Evolutionary conservation across 108 stramenopile genomes (phyloP), one percentile per base, ranked within the genome.

Genomic region (Aurantiochytrium sp.): DNA sequence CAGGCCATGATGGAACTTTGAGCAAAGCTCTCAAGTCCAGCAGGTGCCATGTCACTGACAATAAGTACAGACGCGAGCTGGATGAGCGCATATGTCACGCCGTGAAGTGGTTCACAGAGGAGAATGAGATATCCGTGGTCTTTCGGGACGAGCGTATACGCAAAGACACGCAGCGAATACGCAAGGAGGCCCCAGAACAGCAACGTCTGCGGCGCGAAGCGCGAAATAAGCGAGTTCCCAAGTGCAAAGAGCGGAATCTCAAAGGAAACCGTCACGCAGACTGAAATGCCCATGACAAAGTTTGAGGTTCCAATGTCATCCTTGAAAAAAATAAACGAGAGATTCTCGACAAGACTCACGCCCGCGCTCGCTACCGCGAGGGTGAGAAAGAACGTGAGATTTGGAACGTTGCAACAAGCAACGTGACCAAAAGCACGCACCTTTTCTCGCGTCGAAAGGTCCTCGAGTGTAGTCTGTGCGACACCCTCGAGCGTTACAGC

Each of bases 301-400:
- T 89, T 71, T 6, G 35, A 57, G 23, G 72, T 47, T 5, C 71
- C 64, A 6, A 89, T 53, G 72, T 73, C 88, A 28, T 72, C 60
- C 71, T 53, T 69, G 88, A 89, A 89, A 45, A 89, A 89, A 5
- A 89, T 23, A 49, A 89, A 89, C 25, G 44, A 25, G 21, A 89
- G 88, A 4, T 69, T 72, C 25, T 89, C 88, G 19, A 89, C 88
- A 6, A 72, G 71, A n/a, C 44, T 47, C 10, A 57, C 29, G 16
- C 60, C 88, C 23, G 55, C 55, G 3, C 35, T 35, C 18, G 44
- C 28, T 21, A 71, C 44, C 16, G 58, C 55, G 6, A 58, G 28
- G 12, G 58, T 87, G 16, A 14, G 12, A 6, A 87, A 59, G 58
- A 87, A 87, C 18, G 29, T 87, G 5, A 58, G 49, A 23, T 83